Base-by-base conservation (phyloP, 140 eudicot genomes). In the Stevia rebaudiana region DNA sequence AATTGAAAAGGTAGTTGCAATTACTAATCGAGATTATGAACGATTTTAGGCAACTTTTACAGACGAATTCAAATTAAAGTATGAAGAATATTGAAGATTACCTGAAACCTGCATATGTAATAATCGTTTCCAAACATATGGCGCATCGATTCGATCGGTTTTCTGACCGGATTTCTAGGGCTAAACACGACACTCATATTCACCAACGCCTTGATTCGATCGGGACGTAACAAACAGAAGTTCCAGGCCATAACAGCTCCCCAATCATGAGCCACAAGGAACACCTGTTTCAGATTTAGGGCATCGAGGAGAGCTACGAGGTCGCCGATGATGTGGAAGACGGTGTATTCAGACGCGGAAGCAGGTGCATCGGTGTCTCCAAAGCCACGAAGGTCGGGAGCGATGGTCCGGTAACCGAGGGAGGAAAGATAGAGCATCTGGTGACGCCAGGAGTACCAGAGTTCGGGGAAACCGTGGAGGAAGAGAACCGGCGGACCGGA, bases 401-500 rank as follows among this genome's bases (percentile, higher is more conserved):
- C 96, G 70, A 84, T 76, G 9, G 85, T 71, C 12, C 80, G 87
- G 87, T 84, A 85, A 46, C 91, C 91, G 8, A 58, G 41, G 60
- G 97, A 47, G 0, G 95, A 78, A 28, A 83, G 83, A 23, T 49
- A 42, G 36, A 76, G 81, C 85, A 89, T 77, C 79, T 89, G 97
- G 81, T 89, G 97, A 50, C 97, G 83, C 97, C 97, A 89, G 3
- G 95, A 13, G 79, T 89, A 89, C 97, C 97, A 89, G 65, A 89
- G 91, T 51, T 89, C 95, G 0, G 97, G 97, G 79, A 85, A 89
- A 46, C 97, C 97, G 71, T 89, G 97, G 78, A 89, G 88, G 82
- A 89, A 82, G 11, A 89, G 84, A 37, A 85, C 59, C 13, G 88
- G 71, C 7, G 84, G 83, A 35, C 86, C 86, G 9, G 60, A 40